These are phyloP conservation scores for Termitomyces sp. DNA, from an alignment of 768 basidiomycete genomes.

Conservation along the genomic window DNA sequence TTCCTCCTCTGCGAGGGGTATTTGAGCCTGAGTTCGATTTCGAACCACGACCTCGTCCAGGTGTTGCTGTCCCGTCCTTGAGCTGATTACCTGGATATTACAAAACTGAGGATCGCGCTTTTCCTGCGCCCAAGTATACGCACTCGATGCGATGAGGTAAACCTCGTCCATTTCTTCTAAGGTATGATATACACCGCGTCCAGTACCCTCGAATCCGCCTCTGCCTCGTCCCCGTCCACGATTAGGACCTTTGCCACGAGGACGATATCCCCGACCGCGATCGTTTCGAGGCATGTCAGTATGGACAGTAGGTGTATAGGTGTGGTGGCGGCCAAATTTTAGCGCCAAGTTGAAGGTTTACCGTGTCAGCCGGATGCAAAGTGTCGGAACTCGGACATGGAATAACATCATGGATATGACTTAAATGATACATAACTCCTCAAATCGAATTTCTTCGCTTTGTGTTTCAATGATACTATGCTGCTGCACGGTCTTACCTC, in stretches of 20 bases:
- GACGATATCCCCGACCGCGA: constrained; percentile 13
- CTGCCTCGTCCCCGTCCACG: constrained; percentile 23
- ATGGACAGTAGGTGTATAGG: not conserved
- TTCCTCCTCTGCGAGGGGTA: constrained; percentile 19
- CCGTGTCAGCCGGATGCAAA: not conserved
- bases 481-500: no score
- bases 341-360: not conserved
- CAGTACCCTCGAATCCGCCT: constrained; percentile 17
- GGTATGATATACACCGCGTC: constrained; percentile 17
- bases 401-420: no score
- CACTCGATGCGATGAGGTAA: constrained; percentile 18
- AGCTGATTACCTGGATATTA: constrained; percentile 7
- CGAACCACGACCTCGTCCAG: constrained; percentile 11
- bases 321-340: not conserved
- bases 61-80: constrained; percentile 15
- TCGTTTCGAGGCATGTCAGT: not conserved
- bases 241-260: constrained; percentile 8
- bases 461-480: no score
- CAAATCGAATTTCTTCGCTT: no score
- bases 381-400: not conserved
- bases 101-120: constrained; percentile 1
- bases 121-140: constrained; percentile 12
- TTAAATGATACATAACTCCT: no score
- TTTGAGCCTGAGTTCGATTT: constrained; percentile 7
- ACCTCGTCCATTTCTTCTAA: constrained; percentile 14